Evolutionary conservation across 2,329 filamentous ascomycete genomes (phyloP).

Genomic region (Stachybotrys echinatus): DNA sequence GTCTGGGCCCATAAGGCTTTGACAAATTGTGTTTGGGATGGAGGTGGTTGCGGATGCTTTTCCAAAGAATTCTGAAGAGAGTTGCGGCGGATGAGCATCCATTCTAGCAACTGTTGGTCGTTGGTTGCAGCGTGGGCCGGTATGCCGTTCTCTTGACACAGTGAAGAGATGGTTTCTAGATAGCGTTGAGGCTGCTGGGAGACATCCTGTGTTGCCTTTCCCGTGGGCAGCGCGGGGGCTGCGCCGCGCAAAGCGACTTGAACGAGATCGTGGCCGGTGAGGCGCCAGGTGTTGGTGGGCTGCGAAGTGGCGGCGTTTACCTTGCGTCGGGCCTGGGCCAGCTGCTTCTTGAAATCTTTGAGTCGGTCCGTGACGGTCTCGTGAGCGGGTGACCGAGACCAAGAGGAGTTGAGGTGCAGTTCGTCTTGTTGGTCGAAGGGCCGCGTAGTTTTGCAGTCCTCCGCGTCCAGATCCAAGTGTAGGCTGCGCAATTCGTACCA

Average conservation of each 20-base stretch:
- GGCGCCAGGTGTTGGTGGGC: conserved; percentile 27
- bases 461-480: conserved; percentile 48
- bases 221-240: neutral
- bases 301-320: conserved; percentile 15
- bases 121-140: conserved; percentile 18
- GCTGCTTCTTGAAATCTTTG: conserved; percentile 19
- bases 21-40: conserved; percentile 7
- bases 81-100: conserved; percentile 25
- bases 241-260: neutral
- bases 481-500: conserved; percentile 35
- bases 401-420: conserved; percentile 20
- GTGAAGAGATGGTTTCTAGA: neutral
- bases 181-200: neutral
- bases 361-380: conserved; percentile 19
- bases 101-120: conserved; percentile 27
- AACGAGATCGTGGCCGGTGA: conserved; percentile 38
- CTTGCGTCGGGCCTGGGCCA: conserved; percentile 18
- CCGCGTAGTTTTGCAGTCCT: conserved; percentile 37
- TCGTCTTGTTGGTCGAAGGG: conserved; percentile 30
- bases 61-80: conserved; percentile 6
- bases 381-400: conserved; percentile 16
- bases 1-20: conserved; percentile 14
- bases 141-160: conserved; percentile 23
- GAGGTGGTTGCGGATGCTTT: conserved; percentile 1
- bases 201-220: neutral